phyloP scores from a whole-genome alignment of 108 stramenopile species.

The Nannochloropsis oceanica region DNA sequence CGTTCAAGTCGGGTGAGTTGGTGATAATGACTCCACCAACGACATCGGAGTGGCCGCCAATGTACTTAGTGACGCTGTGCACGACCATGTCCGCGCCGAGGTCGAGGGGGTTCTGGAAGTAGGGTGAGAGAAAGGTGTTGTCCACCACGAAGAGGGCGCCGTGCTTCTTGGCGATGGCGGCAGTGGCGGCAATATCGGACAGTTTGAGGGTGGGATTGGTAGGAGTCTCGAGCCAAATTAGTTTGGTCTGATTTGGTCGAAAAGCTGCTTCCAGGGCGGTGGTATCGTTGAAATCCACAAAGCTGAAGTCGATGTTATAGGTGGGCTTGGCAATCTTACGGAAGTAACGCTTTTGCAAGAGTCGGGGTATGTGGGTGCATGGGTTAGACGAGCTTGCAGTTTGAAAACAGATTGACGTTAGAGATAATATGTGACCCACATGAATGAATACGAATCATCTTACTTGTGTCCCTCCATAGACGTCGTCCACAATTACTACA shows the following conservation, averaged over 20 bases:
- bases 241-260: slow-evolving; percentile 28
- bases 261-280: slow-evolving; percentile 10
- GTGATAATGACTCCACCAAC: slow-evolving; percentile 62
- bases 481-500: slow-evolving; percentile 62
- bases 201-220: slow-evolving; percentile 73
- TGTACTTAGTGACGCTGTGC: slow-evolving; percentile 69
- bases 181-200: slow-evolving; percentile 51
- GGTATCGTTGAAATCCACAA: slow-evolving; percentile 6
- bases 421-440: no score
- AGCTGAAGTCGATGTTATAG: slow-evolving; percentile 23
- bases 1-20: slow-evolving; percentile 46
- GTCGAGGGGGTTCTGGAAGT: slow-evolving; percentile 67
- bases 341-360: slow-evolving; percentile 45
- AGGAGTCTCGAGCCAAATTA: slow-evolving; percentile 78
- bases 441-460: no score
- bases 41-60: slow-evolving; percentile 77
- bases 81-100: slow-evolving; percentile 66
- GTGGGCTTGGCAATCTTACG: background rate
- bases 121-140: slow-evolving; percentile 78
- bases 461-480: slow-evolving; percentile 63
- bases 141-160: slow-evolving; percentile 63
- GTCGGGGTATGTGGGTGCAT: no score
- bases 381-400: no score
- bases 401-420: no score
- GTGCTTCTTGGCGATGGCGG: slow-evolving; percentile 40